A percentile compares a stretch with the other conserved stretches of the same genome.
These are phyloP conservation scores for Cyclanthera cordifolia DNA, from an alignment of 306 rosid genomes.

Conservation along the genomic window DNA sequence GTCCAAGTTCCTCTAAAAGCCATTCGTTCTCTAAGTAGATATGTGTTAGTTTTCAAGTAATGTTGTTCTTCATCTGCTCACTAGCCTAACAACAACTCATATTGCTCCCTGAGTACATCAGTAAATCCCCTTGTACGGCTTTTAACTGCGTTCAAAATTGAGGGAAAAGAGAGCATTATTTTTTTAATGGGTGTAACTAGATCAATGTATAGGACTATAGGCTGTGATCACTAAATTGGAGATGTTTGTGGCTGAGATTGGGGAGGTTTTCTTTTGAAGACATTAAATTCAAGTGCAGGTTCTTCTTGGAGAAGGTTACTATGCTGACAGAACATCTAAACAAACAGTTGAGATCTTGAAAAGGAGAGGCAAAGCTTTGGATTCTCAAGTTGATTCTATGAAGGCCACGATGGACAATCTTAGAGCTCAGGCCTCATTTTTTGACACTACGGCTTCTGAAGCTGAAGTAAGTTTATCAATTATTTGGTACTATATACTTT, in stretches of 20 bases:
- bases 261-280: conserved; percentile 2
- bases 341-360: conserved; percentile 66
- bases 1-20: too few relatives aligned
- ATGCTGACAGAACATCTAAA: conserved; percentile 64
- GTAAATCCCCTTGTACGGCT: background rate
- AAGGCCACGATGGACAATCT: conserved; percentile 54
- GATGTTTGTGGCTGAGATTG: background rate
- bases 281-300: conserved; percentile 32
- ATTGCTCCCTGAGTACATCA: background rate
- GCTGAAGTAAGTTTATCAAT: conserved; percentile 30
- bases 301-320: conserved; percentile 81
- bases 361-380: conserved; percentile 59
- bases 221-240: background rate
- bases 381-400: conserved; percentile 53
- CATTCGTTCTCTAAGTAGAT: background rate
- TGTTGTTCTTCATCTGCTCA: background rate
- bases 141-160: background rate
- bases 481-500: background rate
- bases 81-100: background rate
- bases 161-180: too few relatives aligned
- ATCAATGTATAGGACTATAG: background rate
- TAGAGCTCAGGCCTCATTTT: conserved; percentile 49
- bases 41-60: background rate
- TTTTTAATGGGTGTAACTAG: background rate
- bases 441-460: conserved; percentile 45